These are phyloP conservation scores for Cercospora citrullina DNA, from an alignment of 2,329 filamentous ascomycete genomes.

Conservation along the genomic window DNA sequence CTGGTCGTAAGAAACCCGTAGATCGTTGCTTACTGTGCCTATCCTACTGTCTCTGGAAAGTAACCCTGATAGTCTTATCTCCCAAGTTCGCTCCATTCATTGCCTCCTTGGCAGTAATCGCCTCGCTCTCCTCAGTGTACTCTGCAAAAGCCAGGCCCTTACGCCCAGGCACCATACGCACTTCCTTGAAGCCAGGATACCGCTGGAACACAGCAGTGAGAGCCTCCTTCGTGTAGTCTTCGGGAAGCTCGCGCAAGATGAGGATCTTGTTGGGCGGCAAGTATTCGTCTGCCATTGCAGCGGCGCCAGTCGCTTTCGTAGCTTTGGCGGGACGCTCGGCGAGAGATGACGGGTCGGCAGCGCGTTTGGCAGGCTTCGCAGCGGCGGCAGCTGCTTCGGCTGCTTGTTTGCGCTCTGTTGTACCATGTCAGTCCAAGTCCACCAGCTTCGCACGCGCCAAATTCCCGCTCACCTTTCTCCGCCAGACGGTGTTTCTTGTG, in stretches of 20 bases:
- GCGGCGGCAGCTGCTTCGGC: slow-evolving; percentile 71
- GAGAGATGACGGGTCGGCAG: slow-evolving; percentile 50
- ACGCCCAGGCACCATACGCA: slow-evolving; percentile 81
- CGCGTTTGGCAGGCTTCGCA: slow-evolving; percentile 53
- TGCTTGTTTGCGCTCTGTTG: slow-evolving; percentile 74
- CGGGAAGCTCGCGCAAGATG: slow-evolving; percentile 88
- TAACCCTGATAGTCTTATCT: slow-evolving; percentile 84
- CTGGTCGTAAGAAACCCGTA: no score
- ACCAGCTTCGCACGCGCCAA: slow-evolving; percentile 43
- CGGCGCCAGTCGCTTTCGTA: slow-evolving; percentile 65
- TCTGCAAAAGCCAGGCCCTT: slow-evolving; percentile 94
- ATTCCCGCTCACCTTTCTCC: slow-evolving; percentile 70
- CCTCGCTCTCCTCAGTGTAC: slow-evolving; percentile 85
- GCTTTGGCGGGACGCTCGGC: slow-evolving; percentile 66
- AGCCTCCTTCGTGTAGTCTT: slow-evolving; percentile 77
- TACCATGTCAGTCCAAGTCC: slow-evolving; percentile 38
- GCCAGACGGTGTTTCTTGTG: slow-evolving; percentile 83
- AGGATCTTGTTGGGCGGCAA: slow-evolving; percentile 96
- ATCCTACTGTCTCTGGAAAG: slow-evolving; percentile 81
- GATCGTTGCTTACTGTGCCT: neutral
- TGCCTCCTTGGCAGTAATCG: slow-evolving; percentile 91
- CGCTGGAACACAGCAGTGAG: slow-evolving; percentile 79
- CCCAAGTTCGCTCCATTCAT: slow-evolving; percentile 82
- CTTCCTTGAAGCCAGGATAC: slow-evolving; percentile 93
- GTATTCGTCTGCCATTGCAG: slow-evolving; percentile 94